phyloP scores from a whole-genome alignment of 768 basidiomycete species.

The Hebeloma cylindrosporum region DNA sequence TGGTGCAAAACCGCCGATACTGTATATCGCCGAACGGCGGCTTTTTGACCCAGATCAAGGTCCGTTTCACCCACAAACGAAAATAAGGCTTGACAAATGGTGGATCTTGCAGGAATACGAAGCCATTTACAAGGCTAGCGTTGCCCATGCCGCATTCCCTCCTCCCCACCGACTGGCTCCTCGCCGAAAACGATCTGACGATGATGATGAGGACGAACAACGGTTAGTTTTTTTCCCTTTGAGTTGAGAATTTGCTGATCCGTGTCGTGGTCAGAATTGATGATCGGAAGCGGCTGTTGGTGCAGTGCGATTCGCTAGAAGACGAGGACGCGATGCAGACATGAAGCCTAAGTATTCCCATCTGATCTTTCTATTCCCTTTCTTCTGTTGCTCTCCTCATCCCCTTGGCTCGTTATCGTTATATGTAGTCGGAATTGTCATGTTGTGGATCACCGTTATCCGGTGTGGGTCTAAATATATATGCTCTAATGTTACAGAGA shows the following conservation, averaged over 20 bases:
- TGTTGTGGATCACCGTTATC: slow-evolving; percentile 6
- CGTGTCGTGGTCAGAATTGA: slow-evolving; percentile 35
- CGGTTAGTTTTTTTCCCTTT: slow-evolving; percentile 12
- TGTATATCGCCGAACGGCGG: slow-evolving; percentile 93
- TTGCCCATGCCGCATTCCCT: slow-evolving; percentile 65
- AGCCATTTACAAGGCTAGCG: slow-evolving; percentile 82
- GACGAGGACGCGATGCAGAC: slow-evolving; percentile 53
- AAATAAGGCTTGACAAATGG: not conserved
- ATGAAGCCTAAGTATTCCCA: slow-evolving; percentile 25
- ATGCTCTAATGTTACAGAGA: slow-evolving; percentile 51
- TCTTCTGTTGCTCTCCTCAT: not conserved
- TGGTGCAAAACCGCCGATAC: slow-evolving; percentile 88
- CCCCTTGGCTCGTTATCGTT: slow-evolving; percentile 6
- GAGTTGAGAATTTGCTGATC: slow-evolving; percentile 3
- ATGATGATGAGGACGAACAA: slow-evolving; percentile 63
- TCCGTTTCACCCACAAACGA: slow-evolving; percentile 25
- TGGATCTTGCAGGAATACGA: slow-evolving; percentile 73
- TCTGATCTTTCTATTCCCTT: slow-evolving; percentile 4
- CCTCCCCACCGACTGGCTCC: slow-evolving; percentile 43
- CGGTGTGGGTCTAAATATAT: slow-evolving; percentile 15
- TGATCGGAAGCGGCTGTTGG: slow-evolving; percentile 47
- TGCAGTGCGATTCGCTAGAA: slow-evolving; percentile 33
- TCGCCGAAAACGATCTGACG: slow-evolving; percentile 71
- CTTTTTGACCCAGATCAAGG: slow-evolving; percentile 92
- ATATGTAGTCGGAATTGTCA: slow-evolving; percentile 10